Evolutionary conservation across 148 eudicot species (phyloP).

Genomic region (Persicaria maculosa): DNA sequence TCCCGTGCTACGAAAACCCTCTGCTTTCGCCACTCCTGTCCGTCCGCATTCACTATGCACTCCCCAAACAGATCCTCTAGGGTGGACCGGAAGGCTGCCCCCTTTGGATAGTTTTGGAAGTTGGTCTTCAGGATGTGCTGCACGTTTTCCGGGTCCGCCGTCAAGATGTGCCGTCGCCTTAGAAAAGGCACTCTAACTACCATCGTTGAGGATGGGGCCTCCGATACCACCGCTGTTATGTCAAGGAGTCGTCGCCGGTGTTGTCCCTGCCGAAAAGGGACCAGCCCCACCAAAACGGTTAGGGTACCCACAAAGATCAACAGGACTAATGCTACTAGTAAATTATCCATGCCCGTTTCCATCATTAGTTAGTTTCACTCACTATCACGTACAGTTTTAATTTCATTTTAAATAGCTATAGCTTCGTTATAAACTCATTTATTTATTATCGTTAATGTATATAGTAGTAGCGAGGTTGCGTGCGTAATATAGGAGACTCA

Average conservation of each 20-base stretch:
- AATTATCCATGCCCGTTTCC: neutral
- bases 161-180: neutral
- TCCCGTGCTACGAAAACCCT: neutral
- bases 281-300: neutral
- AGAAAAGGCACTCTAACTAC: neutral
- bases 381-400: no score
- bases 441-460: neutral
- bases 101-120: conserved; percentile 11
- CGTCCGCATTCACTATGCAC: conserved; percentile 8
- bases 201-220: neutral
- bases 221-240: neutral
- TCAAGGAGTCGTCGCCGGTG: neutral
- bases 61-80: conserved; percentile 4
- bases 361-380: neutral
- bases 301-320: neutral
- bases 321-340: neutral
- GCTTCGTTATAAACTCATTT: neutral
- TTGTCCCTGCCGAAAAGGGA: neutral
- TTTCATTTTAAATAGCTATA: no score
- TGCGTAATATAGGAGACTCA: neutral
- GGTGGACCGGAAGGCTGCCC: neutral
- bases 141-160: conserved; percentile 8
- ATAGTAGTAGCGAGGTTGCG: neutral
- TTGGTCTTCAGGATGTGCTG: conserved; percentile 4
- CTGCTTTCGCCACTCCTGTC: neutral